Percentiles rank a stretch among this genome's conserved stretches.
phyloP scores from a whole-genome alignment of 2,329 filamentous ascomycete genomes.

The Dryadomyces quercus-mongolicae region DNA sequence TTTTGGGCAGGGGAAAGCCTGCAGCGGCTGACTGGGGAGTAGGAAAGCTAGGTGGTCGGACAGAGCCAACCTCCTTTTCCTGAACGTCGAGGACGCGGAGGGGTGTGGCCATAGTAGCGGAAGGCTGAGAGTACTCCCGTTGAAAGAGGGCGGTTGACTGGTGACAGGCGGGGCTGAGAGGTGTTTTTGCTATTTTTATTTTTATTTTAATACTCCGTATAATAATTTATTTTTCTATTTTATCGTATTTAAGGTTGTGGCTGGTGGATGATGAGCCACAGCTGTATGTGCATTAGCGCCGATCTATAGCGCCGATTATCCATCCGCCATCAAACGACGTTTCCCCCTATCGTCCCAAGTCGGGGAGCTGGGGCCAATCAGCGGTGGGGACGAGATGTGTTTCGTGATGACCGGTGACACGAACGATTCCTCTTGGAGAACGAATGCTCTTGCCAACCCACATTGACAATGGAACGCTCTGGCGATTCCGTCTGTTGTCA shows the following conservation, averaged over 20 bases:
- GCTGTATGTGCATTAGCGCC: conserved; percentile 13
- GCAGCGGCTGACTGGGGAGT: conserved; percentile 42
- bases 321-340: conserved; percentile 1
- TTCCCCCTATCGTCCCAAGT: conserved; percentile 11
- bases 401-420: neutral
- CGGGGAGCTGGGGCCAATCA: conserved; percentile 9
- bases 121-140: neutral
- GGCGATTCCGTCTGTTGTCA: neutral
- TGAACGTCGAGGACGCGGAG: conserved; percentile 65
- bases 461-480: neutral
- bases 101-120: neutral
- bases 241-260: conserved; percentile 9
- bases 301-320: conserved; percentile 10
- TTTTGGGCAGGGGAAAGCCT: conserved; percentile 85
- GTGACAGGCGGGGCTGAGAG: neutral
- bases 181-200: neutral
- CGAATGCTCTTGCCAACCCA: no score
- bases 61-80: conserved; percentile 52
- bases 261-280: conserved; percentile 5
- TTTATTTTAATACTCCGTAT: neutral
- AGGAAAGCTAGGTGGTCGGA: conserved; percentile 52
- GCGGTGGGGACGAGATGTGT: neutral
- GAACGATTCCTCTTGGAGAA: neutral
- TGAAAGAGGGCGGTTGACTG: neutral
- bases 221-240: neutral